Base-by-base conservation (phyloP, 2,329 filamentous ascomycete species). In the Alternaria sp. region DNA sequence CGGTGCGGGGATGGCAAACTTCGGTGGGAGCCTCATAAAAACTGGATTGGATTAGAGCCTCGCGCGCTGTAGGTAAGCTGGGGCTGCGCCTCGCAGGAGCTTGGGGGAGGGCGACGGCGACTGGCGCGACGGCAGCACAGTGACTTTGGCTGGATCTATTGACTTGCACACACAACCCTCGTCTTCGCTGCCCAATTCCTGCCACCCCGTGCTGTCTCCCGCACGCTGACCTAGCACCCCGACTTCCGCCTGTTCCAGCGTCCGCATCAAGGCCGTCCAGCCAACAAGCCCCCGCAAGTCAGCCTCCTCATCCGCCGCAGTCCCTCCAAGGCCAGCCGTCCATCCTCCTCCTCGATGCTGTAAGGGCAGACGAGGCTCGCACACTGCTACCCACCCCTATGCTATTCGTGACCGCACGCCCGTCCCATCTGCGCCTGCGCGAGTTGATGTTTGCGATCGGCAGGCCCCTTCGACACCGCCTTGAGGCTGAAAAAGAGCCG, bases 401-500 rank as follows among this genome's bases (percentile, higher is more conserved):
- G 64, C 68, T 41, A 55, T 45, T 45, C 54, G 61, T 61, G 60
- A 67, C 41, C 64, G n/a, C 21, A 23, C 53, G 46, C 25, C 43
- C 49, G n/a, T 45, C 55, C 50, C 41, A 15, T 49, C 47, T 30
- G 60, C 59, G 65, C 57, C 58, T 55, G 65, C 62, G 65, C 69
- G 61, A 68, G 59, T 62, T 66, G 49, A 60, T 69, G 71, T 67
- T 68, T 58, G 66, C 67, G 72, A 78, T 78, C 74, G 77, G 75
- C 77, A 71, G 43, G 21, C 41, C 61, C 70, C 60, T 68, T 71
- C 70, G 73, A 74, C 77, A 77, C 76, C 71, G 68, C 68, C 71
- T 75, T 78, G 76, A 78, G 75, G 75, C 75, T 77, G 71, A 78
- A 78, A 73, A 62, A 67, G 63, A 71, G 67, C 70, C 69, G 74